A percentile compares a stretch with the other conserved stretches of the same genome.
Evolutionary conservation across 805 yeast genomes (phyloP).

Genomic region (Candida insectalens): DNA sequence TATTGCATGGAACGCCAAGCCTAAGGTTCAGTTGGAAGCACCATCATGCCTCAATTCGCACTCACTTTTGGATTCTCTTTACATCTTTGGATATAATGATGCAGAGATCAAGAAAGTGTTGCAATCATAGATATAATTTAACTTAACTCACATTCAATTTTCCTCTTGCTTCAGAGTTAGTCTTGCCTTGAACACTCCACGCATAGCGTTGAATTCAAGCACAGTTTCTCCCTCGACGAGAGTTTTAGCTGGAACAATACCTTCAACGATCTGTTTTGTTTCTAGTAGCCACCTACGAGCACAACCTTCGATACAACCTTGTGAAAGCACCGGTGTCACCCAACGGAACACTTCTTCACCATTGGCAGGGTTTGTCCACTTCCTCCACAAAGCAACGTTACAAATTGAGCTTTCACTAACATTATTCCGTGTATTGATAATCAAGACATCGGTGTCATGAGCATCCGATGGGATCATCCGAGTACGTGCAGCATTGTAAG

Average conservation of each 20-base stretch:
- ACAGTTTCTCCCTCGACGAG: conserved; percentile 59
- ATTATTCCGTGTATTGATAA: conserved; percentile 50
- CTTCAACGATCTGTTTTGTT: conserved; percentile 11
- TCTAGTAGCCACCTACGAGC: conserved; percentile 55
- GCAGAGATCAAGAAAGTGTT: conserved; percentile 33
- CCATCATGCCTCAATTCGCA: conserved; percentile 72
- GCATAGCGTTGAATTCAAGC: conserved; percentile 69
- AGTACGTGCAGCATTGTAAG: conserved; percentile 53
- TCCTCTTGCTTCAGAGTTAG: conserved; percentile 20
- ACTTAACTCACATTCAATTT: neutral
- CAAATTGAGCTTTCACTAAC: conserved; percentile 79
- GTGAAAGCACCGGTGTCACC: conserved; percentile 70
- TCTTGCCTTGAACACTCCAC: conserved; percentile 64
- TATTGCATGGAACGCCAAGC: conserved; percentile 96
- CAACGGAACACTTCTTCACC: conserved; percentile 35
- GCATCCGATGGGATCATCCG: conserved; percentile 27
- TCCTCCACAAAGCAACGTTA: conserved; percentile 56
- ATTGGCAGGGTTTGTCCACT: conserved; percentile 17
- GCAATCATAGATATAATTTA: neutral
- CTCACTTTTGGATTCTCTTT: conserved; percentile 66
- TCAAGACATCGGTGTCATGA: conserved; percentile 50
- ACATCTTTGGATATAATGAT: conserved; percentile 68
- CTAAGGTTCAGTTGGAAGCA: conserved; percentile 76
- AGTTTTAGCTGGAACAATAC: conserved; percentile 29
- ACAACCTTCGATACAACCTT: conserved; percentile 84